Evolutionary conservation across 345 rosid genomes (phyloP), one percentile per base, ranked within the genome.

Genomic region (Nasturtium officinale): DNA sequence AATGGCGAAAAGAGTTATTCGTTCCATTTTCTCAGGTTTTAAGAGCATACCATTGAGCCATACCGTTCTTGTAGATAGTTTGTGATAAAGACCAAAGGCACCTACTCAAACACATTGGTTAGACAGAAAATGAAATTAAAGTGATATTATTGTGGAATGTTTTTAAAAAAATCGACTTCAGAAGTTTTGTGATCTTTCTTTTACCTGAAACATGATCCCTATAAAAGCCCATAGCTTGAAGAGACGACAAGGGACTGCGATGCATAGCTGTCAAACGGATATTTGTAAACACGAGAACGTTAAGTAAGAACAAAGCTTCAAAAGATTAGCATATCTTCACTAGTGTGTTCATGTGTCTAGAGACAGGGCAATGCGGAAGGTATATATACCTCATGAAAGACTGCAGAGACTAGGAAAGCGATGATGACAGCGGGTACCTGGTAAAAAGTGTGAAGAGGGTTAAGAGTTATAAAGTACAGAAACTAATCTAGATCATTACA

Each of bases 201-300:
- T 53, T 79, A 96, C 99, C 97, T 92, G 99, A 79, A 96, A 79
- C 99, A 96, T 90, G 12, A 96, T 92, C 37, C 98, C 99, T 13
- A 89, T 76, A 72, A 88, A 92, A 66, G 99, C 98, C 99, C 99
- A 96, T 28, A 86, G 78, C 79, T 90, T 90, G 79, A 90, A 96
- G 29, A 96, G 79, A 80, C 84, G 97, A 82, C 97, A 92, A 50
- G 99, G 99, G 66, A 96, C 96, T 28, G 97, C 99, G 57, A 92
- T 89, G 73, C 97, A 96, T 73, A 96, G 69, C 99, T 96, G 87
- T 45, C 7, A 38, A 40, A 79, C 47, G 10, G 35, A 25, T 33
- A 47, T 29, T 37, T 56, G 29, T 77, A 17, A 47, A 56, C 42
- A 70, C 15, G 1, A 28, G 58, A 55, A 18, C 9, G 15, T 18